Conservation (phyloP, 805 yeast species). For the Ogataea angusta region DNA sequence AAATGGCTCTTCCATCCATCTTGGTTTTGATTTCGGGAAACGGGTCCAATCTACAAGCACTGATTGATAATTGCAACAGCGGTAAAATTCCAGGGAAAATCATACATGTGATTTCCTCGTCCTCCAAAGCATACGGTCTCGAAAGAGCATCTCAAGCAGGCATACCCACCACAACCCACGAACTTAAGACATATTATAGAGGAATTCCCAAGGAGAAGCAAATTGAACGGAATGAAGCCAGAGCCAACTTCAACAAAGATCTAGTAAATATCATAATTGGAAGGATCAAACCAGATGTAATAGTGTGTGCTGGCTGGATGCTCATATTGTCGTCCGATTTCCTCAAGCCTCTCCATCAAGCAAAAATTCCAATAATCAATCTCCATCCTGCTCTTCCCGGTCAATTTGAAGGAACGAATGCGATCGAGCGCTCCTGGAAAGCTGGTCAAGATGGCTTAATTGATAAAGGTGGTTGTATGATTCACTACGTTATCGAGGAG, state of each 20-base stretch:
- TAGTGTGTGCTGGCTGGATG: constrained; percentile 99
- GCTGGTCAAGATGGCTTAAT: constrained; percentile 86
- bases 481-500: constrained; percentile 92
- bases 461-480: constrained; percentile 87
- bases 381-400: constrained; percentile 97
- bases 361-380: constrained; percentile 76
- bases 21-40: constrained; percentile 90
- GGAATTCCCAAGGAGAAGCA: constrained; percentile 70
- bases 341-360: constrained; percentile 58
- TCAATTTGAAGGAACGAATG: constrained; percentile 94
- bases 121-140: constrained; percentile 82
- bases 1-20: constrained; percentile 33
- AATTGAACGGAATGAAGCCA: constrained; percentile 52
- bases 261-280: constrained; percentile 63
- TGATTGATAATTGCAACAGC: constrained; percentile 65
- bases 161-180: constrained; percentile 73
- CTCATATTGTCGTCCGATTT: constrained; percentile 79
- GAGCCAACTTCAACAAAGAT: constrained; percentile 74
- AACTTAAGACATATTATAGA: constrained; percentile 67
- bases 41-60: constrained; percentile 94
- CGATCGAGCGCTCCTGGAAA: constrained; percentile 94
- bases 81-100: constrained; percentile 47
- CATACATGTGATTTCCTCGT: constrained; percentile 79
- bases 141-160: constrained; percentile 66
- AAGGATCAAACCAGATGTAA: constrained; percentile 66